Evolutionary conservation across 306 rosid species (phyloP).

Genomic region (Canavalia gladiata): DNA sequence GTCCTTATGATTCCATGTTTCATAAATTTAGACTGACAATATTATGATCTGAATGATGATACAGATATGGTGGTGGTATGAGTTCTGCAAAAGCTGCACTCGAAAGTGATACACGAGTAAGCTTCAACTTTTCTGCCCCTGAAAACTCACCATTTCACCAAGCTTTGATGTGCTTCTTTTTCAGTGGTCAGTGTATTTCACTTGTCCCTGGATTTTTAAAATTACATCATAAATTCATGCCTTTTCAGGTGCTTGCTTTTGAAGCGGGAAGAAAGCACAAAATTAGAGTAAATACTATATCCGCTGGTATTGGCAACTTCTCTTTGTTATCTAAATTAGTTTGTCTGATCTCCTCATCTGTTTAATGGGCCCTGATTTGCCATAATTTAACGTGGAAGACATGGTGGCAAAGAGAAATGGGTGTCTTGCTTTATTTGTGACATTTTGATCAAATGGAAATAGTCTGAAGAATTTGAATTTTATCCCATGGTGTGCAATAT

Average conservation of each 20-base stretch:
- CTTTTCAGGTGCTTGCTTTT: constrained; percentile 92
- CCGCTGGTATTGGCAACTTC: constrained; percentile 72
- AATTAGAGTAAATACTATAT: constrained; percentile 94
- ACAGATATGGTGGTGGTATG: constrained; percentile 99
- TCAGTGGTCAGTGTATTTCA: neutral
- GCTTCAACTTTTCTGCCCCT: constrained; percentile 36
- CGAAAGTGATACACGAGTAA: constrained; percentile 93
- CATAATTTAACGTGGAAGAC: neutral
- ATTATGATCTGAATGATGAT: constrained; percentile 32
- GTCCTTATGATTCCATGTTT: constrained; percentile 9
- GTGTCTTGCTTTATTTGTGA: constrained; percentile 5
- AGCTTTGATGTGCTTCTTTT: neutral
- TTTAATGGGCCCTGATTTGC: constrained; percentile 6
- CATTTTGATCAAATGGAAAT: constrained; percentile 1
- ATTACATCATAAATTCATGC: constrained; percentile 10
- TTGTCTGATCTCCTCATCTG: neutral
- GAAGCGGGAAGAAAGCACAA: constrained; percentile 94
- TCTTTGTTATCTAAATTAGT: constrained; percentile 4
- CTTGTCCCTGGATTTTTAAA: constrained; percentile 4
- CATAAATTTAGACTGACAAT: constrained; percentile 10
- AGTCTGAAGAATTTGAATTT: constrained; percentile 7
- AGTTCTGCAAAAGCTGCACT: constrained; percentile 99
- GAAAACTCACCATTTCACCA: neutral
- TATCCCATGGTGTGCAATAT: constrained; percentile 30
- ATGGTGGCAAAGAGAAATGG: neutral